A percentile compares a stretch with the other conserved stretches of the same genome.
Evolutionary conservation across 2,329 filamentous ascomycete genomes (phyloP).

Genomic region (Periconia sp.): DNA sequence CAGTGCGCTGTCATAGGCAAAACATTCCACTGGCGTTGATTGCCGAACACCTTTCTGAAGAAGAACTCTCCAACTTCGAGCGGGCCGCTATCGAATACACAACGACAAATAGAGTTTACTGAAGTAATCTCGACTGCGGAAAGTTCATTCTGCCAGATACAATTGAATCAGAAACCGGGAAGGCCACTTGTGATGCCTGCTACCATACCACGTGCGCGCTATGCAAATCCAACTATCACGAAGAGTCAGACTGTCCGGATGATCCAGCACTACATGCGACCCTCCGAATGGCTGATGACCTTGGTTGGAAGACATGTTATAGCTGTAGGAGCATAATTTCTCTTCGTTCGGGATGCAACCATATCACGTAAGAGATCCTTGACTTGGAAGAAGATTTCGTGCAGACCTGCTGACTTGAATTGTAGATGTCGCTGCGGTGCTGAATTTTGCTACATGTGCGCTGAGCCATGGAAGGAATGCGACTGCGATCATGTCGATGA

Average conservation of each 20-base stretch:
- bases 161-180: not conserved
- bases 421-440: constrained; percentile 55
- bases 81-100: constrained; percentile 4
- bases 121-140: constrained; percentile 9
- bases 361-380: constrained; percentile 15
- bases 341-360: constrained; percentile 11
- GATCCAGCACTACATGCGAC: constrained; percentile 6
- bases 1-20: constrained; percentile 4
- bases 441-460: constrained; percentile 70
- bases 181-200: constrained; percentile 5
- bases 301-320: constrained; percentile 12
- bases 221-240: constrained; percentile 12
- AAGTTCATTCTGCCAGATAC: constrained; percentile 5
- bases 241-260: constrained; percentile 8
- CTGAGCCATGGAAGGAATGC: constrained; percentile 40
- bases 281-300: not conserved
- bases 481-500: constrained; percentile 6
- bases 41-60: constrained; percentile 39
- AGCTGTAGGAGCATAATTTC: constrained; percentile 5
- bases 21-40: constrained; percentile 48
- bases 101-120: constrained; percentile 6
- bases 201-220: constrained; percentile 5
- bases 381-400: constrained; percentile 41
- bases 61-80: constrained; percentile 5
- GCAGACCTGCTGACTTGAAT: constrained; percentile 48